Base-by-base conservation (phyloP, 495 filamentous ascomycete species). In the Hypoxylon subgilvum region DNA sequence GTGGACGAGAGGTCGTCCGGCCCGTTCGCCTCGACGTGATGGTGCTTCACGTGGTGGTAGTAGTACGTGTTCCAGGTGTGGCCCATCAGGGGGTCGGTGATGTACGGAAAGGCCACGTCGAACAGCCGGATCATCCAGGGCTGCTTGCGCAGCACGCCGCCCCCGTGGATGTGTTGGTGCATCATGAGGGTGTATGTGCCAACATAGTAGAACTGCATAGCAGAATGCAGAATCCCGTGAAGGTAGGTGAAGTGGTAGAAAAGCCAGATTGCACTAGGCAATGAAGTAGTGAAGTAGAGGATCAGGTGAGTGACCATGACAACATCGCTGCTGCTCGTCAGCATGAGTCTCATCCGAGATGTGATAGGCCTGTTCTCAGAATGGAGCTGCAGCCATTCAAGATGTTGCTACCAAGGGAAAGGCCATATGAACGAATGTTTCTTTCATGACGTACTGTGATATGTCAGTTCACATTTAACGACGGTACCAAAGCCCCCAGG, bases 1-100 rank as follows among this genome's bases (percentile, higher is more conserved):
- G 89, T 92, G 0, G 87, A 87, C 7, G 83, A 87, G 4, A 93
- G 78, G 62, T 93, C 89, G 30, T 84, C 76, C 0, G 88, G 87
- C 0, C 89, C 89, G 67, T 93, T 93, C 47, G 82, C 85, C 67
- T 93, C 89, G 41, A 92, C 85, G 61, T 92, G 89, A 65, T 92
- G 89, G 67, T 89, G 86, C 72, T 93, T 91, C 56, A 91, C 87
- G 59, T 92, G 89, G 68, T 93, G 89, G 63, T 90, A 91, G 67
- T 79, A 93, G 70, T 92, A 93, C 7, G 83, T 86, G 69, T 92
- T 87, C 87, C 87, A 92, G 0, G 89, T 91, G 60, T 92, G 88
- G 1, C 89, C 89, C 78, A 88, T 86, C 53, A 93, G 68, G 2
- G 89, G 89, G 57, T 90, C 86, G 21, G 82, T 72, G 13, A 91